A percentile compares a stretch with the other conserved stretches of the same genome.
Evolutionary conservation across 192 early-diverging fungal species (phyloP).

Genomic region (Mortierella hygrophila): DNA sequence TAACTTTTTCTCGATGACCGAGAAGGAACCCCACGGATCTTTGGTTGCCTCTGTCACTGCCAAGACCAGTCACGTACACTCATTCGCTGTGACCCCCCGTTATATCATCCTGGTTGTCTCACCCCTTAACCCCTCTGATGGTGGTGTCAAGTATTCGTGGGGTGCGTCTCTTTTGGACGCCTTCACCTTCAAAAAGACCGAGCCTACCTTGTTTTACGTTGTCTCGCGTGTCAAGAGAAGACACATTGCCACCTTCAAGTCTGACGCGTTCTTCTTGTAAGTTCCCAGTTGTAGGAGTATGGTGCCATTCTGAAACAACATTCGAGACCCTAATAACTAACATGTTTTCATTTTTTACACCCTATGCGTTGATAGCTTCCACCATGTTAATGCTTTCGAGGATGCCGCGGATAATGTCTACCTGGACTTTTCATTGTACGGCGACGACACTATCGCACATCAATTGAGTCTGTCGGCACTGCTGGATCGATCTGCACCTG

Average conservation of each 20-base stretch:
- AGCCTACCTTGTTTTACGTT: conserved; percentile 77
- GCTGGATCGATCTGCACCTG: conserved; percentile 56
- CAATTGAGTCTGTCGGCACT: conserved; percentile 69
- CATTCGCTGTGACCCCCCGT: conserved; percentile 79
- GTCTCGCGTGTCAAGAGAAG: conserved; percentile 76
- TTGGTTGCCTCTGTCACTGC: conserved; percentile 73
- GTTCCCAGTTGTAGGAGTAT: conserved; percentile 3
- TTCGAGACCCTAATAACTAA: background rate
- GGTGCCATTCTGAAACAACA: background rate
- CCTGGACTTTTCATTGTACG: conserved; percentile 75
- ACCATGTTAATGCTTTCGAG: conserved; percentile 83
- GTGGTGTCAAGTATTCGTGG: conserved; percentile 78
- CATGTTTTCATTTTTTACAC: too few species aligned
- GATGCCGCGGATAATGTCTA: conserved; percentile 70
- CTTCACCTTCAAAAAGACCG: conserved; percentile 69
- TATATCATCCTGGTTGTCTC: conserved; percentile 77
- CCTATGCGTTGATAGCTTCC: conserved; percentile 64
- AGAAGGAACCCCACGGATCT: conserved; percentile 71
- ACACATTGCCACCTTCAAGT: conserved; percentile 76
- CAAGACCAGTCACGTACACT: conserved; percentile 79
- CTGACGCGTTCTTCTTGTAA: conserved; percentile 73
- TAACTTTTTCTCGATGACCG: conserved; percentile 74
- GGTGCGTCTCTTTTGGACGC: conserved; percentile 79
- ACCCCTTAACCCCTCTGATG: conserved; percentile 69
- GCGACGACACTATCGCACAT: conserved; percentile 70